Evolutionary conservation across 148 eudicot species (phyloP).

Genomic region (Nepenthes mirabilis): DNA sequence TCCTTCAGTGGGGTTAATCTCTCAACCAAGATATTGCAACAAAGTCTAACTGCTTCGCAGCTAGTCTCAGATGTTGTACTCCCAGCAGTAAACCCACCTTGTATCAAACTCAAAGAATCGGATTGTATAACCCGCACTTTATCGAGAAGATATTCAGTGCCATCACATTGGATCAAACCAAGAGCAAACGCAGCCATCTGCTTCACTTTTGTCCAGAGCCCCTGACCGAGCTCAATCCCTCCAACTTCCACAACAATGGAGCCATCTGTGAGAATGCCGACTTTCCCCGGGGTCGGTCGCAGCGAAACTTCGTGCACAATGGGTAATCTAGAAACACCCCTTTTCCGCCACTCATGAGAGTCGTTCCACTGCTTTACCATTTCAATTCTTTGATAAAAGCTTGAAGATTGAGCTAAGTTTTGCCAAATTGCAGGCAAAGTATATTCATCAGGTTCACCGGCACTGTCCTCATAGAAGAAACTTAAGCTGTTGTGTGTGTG

Average conservation of each 20-base stretch:
- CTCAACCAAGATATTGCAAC: constrained; percentile 69
- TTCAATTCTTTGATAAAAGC: constrained; percentile 26
- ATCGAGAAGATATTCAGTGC: constrained; percentile 46
- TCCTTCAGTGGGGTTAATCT: constrained; percentile 48
- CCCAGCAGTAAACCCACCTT: constrained; percentile 85
- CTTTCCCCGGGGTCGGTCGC: constrained; percentile 76
- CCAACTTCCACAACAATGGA: constrained; percentile 89
- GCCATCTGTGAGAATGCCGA: constrained; percentile 72
- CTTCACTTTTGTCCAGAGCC: constrained; percentile 87
- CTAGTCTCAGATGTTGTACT: constrained; percentile 87
- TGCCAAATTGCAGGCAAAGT: constrained; percentile 72
- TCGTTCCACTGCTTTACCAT: constrained; percentile 30
- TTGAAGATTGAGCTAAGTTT: constrained; percentile 44
- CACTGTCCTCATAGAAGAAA: constrained; percentile 30
- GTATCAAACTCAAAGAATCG: constrained; percentile 71
- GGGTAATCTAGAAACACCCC: constrained; percentile 75
- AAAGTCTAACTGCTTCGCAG: constrained; percentile 81
- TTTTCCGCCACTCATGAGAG: constrained; percentile 52
- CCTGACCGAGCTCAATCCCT: constrained; percentile 91
- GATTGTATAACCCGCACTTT: constrained; percentile 72
- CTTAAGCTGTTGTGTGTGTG: constrained; percentile 53
- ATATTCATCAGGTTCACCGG: constrained; percentile 51
- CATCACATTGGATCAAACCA: constrained; percentile 39
- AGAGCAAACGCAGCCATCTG: constrained; percentile 77
- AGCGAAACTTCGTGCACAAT: constrained; percentile 32